These are phyloP conservation scores for Dendrobium officinale DNA, from an alignment of 106 monocot genomes.

Conservation along the genomic window DNA sequence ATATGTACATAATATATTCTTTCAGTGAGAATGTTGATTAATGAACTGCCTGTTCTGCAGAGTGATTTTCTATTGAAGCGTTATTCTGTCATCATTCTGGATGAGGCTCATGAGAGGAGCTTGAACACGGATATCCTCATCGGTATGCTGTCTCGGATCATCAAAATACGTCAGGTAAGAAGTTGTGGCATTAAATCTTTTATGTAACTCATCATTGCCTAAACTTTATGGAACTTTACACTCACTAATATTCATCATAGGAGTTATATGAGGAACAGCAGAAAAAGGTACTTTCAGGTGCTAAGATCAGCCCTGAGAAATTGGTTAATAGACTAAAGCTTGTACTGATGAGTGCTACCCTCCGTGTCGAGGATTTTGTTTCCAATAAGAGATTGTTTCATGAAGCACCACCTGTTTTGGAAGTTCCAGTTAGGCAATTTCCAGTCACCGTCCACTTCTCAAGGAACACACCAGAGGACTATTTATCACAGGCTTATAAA, in stretches of 20 bases:
- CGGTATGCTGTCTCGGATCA: conserved; percentile 89
- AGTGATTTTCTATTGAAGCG: conserved; percentile 79
- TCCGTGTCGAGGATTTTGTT: conserved; percentile 81
- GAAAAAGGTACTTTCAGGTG: conserved; percentile 45
- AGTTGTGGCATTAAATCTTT: background rate
- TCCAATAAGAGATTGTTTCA: conserved; percentile 69
- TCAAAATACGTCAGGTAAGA: conserved; percentile 64
- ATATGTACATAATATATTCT: background rate
- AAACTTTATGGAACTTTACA: background rate
- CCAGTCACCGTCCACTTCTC: conserved; percentile 84
- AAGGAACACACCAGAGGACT: conserved; percentile 74
- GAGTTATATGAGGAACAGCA: conserved; percentile 65
- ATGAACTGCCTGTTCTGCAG: conserved; percentile 25
- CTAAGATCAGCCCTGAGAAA: conserved; percentile 45
- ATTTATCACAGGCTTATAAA: conserved; percentile 79
- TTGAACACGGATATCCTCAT: conserved; percentile 95
- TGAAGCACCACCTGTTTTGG: conserved; percentile 58
- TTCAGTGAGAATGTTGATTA: background rate
- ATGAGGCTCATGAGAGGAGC: conserved; percentile 99
- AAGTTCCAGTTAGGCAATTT: conserved; percentile 79
- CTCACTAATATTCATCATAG: conserved; percentile 20
- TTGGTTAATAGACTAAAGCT: conserved; percentile 56
- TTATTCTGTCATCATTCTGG: conserved; percentile 85
- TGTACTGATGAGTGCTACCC: conserved; percentile 93
- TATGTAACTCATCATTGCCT: background rate